These are phyloP conservation scores for Globisporangium megalacanthum DNA, from an alignment of 352 stramenopile species.

Conservation along the genomic window DNA sequence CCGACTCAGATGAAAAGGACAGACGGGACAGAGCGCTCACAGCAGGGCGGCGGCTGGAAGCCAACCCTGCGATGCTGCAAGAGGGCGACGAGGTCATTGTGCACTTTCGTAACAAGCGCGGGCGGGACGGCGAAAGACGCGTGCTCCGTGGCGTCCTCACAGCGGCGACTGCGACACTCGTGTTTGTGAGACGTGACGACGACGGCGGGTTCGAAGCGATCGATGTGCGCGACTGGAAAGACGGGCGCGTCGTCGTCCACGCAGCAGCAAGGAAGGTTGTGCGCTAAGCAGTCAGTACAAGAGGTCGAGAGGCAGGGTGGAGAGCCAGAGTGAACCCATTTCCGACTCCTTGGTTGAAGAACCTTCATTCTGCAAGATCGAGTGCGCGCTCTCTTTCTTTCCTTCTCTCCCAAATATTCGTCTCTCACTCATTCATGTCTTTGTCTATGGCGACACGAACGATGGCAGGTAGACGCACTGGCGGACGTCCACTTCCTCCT, in stretches of 20 bases:
- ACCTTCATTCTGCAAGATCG: constrained; percentile 5
- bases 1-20: constrained; percentile 11
- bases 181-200: constrained; percentile 32
- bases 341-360: constrained; percentile 2
- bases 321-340: too few species aligned
- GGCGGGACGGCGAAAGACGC: constrained; percentile 14
- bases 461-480: neutral
- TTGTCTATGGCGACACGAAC: neutral
- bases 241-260: constrained; percentile 21
- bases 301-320: neutral
- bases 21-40: constrained; percentile 2
- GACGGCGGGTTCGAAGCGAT: constrained; percentile 37
- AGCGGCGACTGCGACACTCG: constrained; percentile 30
- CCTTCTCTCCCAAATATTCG: too few species aligned
- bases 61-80: constrained; percentile 44
- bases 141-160: constrained; percentile 44
- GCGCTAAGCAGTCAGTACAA: neutral
- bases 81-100: constrained; percentile 57
- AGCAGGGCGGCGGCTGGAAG: constrained; percentile 19
- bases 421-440: too few species aligned
- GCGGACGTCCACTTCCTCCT: neutral
- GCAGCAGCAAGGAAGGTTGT: constrained; percentile 7
- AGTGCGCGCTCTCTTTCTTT: neutral
- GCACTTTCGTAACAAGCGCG: constrained; percentile 8
- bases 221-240: constrained; percentile 37